phyloP scores from a whole-genome alignment of 2,329 filamentous ascomycete species.

The Dothiorella sarmentorum region DNA sequence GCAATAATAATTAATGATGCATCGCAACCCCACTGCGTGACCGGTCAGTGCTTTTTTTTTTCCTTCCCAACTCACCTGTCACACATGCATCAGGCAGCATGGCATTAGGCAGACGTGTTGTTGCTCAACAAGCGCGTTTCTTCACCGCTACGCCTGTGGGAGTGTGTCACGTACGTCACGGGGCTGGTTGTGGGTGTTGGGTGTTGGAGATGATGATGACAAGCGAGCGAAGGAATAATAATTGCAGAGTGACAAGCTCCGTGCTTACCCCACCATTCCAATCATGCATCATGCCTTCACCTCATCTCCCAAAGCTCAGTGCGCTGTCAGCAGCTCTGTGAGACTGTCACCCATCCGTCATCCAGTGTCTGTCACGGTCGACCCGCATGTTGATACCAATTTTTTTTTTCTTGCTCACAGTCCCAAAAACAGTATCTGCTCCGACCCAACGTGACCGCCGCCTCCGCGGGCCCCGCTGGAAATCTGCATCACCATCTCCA shows the following conservation, averaged over 20 bases:
- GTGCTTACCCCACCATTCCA: constrained; percentile 5
- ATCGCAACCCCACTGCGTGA: constrained; percentile 7
- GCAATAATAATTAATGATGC: neutral
- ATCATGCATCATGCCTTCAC: neutral
- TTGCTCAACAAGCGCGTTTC: neutral
- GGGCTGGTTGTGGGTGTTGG: neutral
- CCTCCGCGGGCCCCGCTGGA: neutral
- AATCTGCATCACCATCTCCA: neutral
- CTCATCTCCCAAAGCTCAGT: too few species aligned
- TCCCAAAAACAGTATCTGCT: neutral
- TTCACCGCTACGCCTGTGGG: constrained; percentile 1
- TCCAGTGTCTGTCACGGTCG: neutral
- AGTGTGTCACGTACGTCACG: constrained; percentile 3
- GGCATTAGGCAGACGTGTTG: constrained; percentile 2
- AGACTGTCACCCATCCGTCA: neutral
- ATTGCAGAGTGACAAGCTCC: neutral
- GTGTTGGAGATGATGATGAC: neutral
- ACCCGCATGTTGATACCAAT: neutral
- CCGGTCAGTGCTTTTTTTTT: constrained; percentile 1
- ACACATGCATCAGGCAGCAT: constrained; percentile 9
- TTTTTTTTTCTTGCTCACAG: neutral
- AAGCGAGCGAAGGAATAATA: neutral
- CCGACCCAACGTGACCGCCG: neutral
- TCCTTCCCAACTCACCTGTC: neutral
- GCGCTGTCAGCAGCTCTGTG: too few species aligned